Evolutionary conservation across 1,284 basidiomycete genomes (phyloP).

Genomic region (Leccinum pachyderme): DNA sequence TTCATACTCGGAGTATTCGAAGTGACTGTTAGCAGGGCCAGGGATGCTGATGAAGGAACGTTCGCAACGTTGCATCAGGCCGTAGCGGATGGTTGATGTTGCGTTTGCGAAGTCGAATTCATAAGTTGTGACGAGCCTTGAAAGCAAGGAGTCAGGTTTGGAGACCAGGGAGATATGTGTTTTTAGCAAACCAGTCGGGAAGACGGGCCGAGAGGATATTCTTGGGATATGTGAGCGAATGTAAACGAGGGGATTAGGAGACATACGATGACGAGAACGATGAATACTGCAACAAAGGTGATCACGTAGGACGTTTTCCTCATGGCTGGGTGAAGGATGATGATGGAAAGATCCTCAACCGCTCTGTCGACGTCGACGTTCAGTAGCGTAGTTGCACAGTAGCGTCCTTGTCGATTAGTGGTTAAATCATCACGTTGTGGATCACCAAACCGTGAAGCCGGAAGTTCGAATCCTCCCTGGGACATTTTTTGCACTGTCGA

Average conservation of each 20-base stretch:
- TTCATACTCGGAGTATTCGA: conserved; percentile 54
- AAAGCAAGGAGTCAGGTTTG: conserved; percentile 25
- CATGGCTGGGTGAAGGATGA: conserved; percentile 43
- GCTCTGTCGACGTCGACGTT: neutral
- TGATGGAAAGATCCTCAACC: neutral
- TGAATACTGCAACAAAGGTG: conserved; percentile 51
- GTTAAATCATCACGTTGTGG: conserved; percentile 46
- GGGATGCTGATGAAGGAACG: conserved; percentile 50
- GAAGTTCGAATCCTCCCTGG: conserved; percentile 43
- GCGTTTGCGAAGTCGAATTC: conserved; percentile 47
- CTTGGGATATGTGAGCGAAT: conserved; percentile 34
- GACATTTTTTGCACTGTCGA: conserved; percentile 25
- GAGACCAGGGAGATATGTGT: conserved; percentile 10
- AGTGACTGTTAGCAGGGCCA: conserved; percentile 39
- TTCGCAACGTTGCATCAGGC: conserved; percentile 58
- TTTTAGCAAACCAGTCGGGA: conserved; percentile 58
- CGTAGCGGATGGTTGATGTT: conserved; percentile 53
- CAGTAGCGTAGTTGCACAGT: too few species aligned
- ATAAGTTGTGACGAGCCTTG: conserved; percentile 58
- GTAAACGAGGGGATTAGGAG: neutral
- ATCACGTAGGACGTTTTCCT: conserved; percentile 63
- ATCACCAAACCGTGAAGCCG: conserved; percentile 31
- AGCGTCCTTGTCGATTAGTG: conserved; percentile 40
- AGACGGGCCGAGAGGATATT: conserved; percentile 56
- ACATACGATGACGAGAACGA: conserved; percentile 55